These are phyloP conservation scores for Ceratocystis papillata DNA, from an alignment of 2,329 filamentous ascomycete species.

Conservation along the genomic window DNA sequence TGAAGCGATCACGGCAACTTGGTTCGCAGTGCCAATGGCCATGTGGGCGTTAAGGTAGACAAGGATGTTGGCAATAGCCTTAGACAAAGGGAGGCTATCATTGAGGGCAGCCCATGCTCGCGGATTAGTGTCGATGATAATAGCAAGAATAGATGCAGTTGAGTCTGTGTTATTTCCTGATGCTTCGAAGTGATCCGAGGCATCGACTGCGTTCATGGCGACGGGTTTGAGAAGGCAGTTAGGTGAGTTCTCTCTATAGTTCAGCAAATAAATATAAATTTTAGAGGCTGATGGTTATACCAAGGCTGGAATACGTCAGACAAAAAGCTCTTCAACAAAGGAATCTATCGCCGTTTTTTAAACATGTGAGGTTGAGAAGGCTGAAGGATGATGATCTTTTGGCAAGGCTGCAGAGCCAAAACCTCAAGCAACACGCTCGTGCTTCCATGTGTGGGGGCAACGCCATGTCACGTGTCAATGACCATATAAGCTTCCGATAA, in stretches of 20 bases:
- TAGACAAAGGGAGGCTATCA: slow-evolving; percentile 63
- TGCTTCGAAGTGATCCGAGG: slow-evolving; percentile 48
- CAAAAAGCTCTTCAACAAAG: background rate
- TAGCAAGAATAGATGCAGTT: slow-evolving; percentile 70
- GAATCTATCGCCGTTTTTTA: background rate
- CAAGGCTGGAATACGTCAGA: no score
- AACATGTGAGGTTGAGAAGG: slow-evolving; percentile 11
- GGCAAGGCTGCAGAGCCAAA: slow-evolving; percentile 5
- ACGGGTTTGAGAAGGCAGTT: background rate
- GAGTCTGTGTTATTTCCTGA: slow-evolving; percentile 34
- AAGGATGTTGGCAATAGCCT: slow-evolving; percentile 76
- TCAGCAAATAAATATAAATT: no score
- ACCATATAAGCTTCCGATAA: slow-evolving; percentile 17
- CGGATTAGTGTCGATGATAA: slow-evolving; percentile 93
- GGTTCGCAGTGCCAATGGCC: slow-evolving; percentile 85
- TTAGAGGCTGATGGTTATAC: no score
- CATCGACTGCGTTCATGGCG: slow-evolving; percentile 45
- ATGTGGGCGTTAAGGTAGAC: slow-evolving; percentile 96
- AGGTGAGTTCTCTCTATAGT: no score
- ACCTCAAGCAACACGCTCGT: background rate
- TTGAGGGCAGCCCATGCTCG: slow-evolving; percentile 79
- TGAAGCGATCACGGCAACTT: slow-evolving; percentile 81
- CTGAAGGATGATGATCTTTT: slow-evolving; percentile 17
- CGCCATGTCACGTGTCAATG: slow-evolving; percentile 21
- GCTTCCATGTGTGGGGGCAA: background rate